These are phyloP conservation scores for Colletotrichum limetticola DNA, from an alignment of 2,329 filamentous ascomycete genomes.

Conservation along the genomic window DNA sequence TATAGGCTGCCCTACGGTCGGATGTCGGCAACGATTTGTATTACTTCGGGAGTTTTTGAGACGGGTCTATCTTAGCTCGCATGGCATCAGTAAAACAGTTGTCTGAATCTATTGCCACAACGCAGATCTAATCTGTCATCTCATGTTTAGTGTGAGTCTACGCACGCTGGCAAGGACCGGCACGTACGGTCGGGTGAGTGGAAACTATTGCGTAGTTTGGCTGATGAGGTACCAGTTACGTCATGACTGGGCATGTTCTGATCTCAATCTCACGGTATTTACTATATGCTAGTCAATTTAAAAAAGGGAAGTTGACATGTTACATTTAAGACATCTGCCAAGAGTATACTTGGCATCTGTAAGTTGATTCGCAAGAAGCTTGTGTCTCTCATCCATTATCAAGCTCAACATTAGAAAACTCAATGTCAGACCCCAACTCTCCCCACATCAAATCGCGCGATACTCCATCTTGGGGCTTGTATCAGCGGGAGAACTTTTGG, in stretches of 20 bases:
- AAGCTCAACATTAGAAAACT: background rate
- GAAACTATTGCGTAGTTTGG: conserved; percentile 21
- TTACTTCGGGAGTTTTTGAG: background rate
- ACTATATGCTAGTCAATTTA: background rate
- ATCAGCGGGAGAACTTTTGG: conserved; percentile 42
- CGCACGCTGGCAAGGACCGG: background rate
- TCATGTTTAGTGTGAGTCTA: background rate
- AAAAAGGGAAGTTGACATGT: background rate
- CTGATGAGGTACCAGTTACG: conserved; percentile 23
- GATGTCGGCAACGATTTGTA: background rate
- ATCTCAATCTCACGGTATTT: background rate
- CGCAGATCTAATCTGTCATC: background rate
- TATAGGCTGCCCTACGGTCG: background rate
- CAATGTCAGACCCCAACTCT: conserved; percentile 36
- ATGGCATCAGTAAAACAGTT: background rate
- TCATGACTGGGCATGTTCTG: conserved; percentile 3
- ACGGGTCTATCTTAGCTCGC: background rate
- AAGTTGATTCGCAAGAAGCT: background rate
- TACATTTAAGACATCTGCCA: background rate
- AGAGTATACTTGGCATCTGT: background rate
- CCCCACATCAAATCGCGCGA: conserved; percentile 39
- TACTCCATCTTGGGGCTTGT: conserved; percentile 40
- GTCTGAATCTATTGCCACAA: too few relatives aligned
- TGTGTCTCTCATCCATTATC: background rate
- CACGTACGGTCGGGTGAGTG: background rate